Conservation (phyloP, 1,284 basidiomycete species). For the Rugosomyces carneus region DNA sequence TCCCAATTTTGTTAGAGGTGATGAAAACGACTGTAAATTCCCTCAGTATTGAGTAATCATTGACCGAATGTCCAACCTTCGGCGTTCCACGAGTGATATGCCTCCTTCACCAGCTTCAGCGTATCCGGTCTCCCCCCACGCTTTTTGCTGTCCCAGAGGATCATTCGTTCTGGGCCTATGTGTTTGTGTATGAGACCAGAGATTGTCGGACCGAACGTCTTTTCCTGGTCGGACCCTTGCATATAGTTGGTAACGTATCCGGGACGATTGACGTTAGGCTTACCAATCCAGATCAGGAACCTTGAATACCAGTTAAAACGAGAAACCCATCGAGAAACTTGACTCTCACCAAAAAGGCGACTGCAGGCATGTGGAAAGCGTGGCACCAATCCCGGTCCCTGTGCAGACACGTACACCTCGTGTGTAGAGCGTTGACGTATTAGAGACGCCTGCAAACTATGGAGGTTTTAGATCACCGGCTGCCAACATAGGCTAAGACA, state of each 20-base stretch:
- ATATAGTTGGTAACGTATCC: background rate
- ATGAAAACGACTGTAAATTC: constrained; percentile 59
- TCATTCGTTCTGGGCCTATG: constrained; percentile 59
- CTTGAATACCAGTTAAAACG: constrained; percentile 27
- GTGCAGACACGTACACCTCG: constrained; percentile 75
- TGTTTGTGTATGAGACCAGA: constrained; percentile 60
- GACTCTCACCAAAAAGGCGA: constrained; percentile 53
- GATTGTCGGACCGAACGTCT: constrained; percentile 73
- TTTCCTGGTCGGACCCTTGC: constrained; percentile 65
- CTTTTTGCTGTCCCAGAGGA: constrained; percentile 68
- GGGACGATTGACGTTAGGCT: constrained; percentile 18
- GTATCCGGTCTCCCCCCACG: constrained; percentile 69
- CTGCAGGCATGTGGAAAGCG: constrained; percentile 69
- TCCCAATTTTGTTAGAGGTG: constrained; percentile 69
- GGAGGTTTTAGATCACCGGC: background rate
- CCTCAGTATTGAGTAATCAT: constrained; percentile 4
- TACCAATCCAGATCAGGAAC: constrained; percentile 77
- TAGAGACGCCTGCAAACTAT: constrained; percentile 71
- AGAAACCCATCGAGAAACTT: background rate
- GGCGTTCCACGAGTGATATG: constrained; percentile 58
- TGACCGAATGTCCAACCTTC: constrained; percentile 41
- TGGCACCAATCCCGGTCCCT: constrained; percentile 72
- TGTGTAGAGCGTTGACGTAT: constrained; percentile 67
- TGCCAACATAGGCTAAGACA: background rate
- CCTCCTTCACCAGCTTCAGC: constrained; percentile 68